Percentiles rank a stretch among this genome's conserved stretches.
Conservation (phyloP, 108 stramenopile species). For the Cyclotella cryptica region DNA sequence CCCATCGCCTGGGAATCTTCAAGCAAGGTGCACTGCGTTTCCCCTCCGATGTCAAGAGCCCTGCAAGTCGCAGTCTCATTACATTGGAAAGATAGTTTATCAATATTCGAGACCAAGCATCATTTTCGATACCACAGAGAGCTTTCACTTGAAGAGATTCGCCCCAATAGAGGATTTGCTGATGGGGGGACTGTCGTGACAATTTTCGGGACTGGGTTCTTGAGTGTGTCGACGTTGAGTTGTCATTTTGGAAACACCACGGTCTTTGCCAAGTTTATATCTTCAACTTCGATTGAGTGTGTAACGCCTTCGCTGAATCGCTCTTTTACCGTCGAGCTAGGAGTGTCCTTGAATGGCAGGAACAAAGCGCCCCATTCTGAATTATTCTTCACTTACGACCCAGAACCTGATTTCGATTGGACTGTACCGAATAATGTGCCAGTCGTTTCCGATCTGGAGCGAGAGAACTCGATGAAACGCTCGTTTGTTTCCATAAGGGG, state of each 20-base stretch:
- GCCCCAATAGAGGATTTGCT: constrained; percentile 45
- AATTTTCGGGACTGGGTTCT: constrained; percentile 44
- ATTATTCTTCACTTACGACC: constrained; percentile 31
- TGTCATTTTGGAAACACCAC: constrained; percentile 45
- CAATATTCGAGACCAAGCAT: constrained; percentile 6
- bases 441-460: not conserved
- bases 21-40: constrained; percentile 27
- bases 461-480: not conserved
- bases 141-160: constrained; percentile 33
- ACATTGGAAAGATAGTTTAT: constrained; percentile 20
- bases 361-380: constrained; percentile 3
- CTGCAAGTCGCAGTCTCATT: constrained; percentile 36
- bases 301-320: constrained; percentile 28
- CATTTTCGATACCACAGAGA: constrained; percentile 31
- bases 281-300: constrained; percentile 41
- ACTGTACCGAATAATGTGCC: constrained; percentile 23
- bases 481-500: constrained; percentile 28
- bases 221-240: constrained; percentile 34
- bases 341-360: constrained; percentile 41
- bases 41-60: constrained; percentile 27
- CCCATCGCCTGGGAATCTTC: constrained; percentile 36
- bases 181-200: constrained; percentile 49
- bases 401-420: constrained; percentile 22
- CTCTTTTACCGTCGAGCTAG: constrained; percentile 15
- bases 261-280: constrained; percentile 37